phyloP scores from a whole-genome alignment of 208 protist species.

The Wallacemonas rigidus region DNA sequence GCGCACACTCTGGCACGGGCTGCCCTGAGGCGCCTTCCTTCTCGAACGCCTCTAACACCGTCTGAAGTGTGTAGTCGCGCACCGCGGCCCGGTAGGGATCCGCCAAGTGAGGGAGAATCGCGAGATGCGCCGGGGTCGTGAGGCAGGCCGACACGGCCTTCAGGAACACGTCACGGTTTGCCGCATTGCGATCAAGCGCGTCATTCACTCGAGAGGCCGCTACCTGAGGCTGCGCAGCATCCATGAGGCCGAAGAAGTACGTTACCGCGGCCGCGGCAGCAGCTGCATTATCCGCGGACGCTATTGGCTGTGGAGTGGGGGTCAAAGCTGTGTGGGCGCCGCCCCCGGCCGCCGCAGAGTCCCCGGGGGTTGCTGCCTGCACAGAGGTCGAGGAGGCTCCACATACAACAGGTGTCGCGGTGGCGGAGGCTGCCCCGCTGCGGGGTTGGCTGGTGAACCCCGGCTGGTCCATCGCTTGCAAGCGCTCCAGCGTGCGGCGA shows the following conservation, averaged over 20 bases:
- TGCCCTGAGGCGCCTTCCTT: neutral
- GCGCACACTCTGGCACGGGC: slow-evolving; percentile 32
- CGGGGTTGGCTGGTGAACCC: neutral
- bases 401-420: no score
- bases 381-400: neutral
- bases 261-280: no score
- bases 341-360: no score
- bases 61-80: slow-evolving; percentile 63
- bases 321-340: no score
- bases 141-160: slow-evolving; percentile 42
- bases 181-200: neutral
- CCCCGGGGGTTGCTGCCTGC: neutral
- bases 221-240: neutral
- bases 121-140: slow-evolving; percentile 51
- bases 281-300: no score
- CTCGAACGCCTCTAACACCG: slow-evolving; percentile 48
- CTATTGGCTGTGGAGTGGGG: no score
- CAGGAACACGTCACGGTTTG: slow-evolving; percentile 19
- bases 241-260: neutral
- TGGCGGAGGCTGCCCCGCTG: neutral
- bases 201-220: slow-evolving; percentile 21
- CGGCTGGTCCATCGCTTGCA: neutral
- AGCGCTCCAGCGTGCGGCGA: neutral
- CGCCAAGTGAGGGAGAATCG: slow-evolving; percentile 47
- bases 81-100: slow-evolving; percentile 40